Evolutionary conservation across 2,329 filamentous ascomycete genomes (phyloP).

Genomic region (Westerdykella ornata): DNA sequence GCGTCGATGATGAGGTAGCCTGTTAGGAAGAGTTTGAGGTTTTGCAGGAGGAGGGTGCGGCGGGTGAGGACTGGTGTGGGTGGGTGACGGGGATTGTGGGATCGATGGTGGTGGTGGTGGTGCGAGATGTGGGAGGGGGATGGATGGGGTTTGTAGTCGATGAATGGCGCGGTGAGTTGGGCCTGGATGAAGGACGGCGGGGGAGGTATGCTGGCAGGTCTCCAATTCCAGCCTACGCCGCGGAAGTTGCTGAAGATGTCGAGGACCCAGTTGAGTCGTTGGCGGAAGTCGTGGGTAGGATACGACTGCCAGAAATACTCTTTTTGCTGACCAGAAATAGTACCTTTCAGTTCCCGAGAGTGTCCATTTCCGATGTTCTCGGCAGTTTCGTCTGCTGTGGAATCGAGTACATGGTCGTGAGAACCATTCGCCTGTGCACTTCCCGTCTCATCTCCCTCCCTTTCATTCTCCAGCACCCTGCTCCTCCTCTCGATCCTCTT

Average conservation of each 20-base stretch:
- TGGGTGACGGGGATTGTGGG: slow-evolving; percentile 37
- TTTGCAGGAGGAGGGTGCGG: slow-evolving; percentile 28
- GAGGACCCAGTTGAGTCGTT: slow-evolving; percentile 53
- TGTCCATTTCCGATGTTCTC: neutral
- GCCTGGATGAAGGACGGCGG: slow-evolving; percentile 38
- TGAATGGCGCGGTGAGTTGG: slow-evolving; percentile 29
- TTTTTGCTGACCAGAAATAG: neutral
- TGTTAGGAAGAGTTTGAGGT: slow-evolving; percentile 41
- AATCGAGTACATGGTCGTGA: neutral
- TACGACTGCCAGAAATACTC: slow-evolving; percentile 50
- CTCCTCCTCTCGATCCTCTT: slow-evolving; percentile 47
- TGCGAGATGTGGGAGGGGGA: slow-evolving; percentile 11
- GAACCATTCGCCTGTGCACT: too few species aligned
- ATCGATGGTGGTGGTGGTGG: slow-evolving; percentile 17
- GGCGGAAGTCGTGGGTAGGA: slow-evolving; percentile 41
- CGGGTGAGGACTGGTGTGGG: slow-evolving; percentile 25
- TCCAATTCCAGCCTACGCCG: slow-evolving; percentile 56
- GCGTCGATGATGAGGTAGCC: slow-evolving; percentile 65
- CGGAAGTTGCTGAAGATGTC: slow-evolving; percentile 54
- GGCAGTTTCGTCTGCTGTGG: neutral
- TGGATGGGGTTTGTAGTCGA: slow-evolving; percentile 15
- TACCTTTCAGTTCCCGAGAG: neutral
- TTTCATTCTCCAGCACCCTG: slow-evolving; percentile 14
- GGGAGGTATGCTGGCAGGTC: slow-evolving; percentile 44
- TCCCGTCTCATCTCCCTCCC: slow-evolving; percentile 1